Base-by-base conservation (phyloP, 192 early-diverging fungal genomes). In the Umbelopsis sp. region DNA sequence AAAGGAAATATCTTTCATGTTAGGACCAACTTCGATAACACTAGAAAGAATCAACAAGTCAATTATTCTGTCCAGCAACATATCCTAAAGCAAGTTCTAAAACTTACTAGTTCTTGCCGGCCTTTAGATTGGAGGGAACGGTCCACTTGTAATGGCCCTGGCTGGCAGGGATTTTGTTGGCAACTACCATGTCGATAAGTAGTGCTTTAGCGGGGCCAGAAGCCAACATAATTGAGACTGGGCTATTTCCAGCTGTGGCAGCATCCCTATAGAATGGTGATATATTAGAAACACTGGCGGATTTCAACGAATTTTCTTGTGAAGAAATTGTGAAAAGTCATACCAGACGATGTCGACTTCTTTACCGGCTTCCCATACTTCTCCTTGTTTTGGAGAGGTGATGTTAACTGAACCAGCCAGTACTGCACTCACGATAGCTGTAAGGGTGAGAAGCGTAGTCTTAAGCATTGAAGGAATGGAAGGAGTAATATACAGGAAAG, bases 21-120 rank as follows among this genome's bases (percentile, higher is more conserved):
- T 61, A 22, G 70, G 46, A 33, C 70, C 70, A 25, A 71, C 58
- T 49, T 71, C 70, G 12, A 71, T 55, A 18, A 71, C 70, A 37
- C 65, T 66, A 20, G 20, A 8, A 41, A 18, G 15, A 66, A 9
- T 22, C 22, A 23, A 46, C 45, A 12, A 4, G 11, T 46, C 44
- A 22, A 10, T 46, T 22, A 61, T 61, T 5, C 15, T 21, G 15
- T 1, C 3, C 55, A 61, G 21, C 20, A 27, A 66, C 7, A 0
- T 9, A 22, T 1, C 1, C 23, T n/a, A 2, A 21, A 16, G 13
- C 45, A 66, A 46, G 16, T 16, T 22, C 2, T 66, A 11, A 0
- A 2, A 61, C 65, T 66, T 46, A 66, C 65, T 71, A 71, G 22
- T 71, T 71, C 12, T 71, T 64, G 45, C 37, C 58, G 22, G 70